Evolutionary conservation across 2,329 filamentous ascomycete genomes (phyloP), one percentile per base, ranked within the genome.

Genomic region (Stagonosporopsis tanaceti): DNA sequence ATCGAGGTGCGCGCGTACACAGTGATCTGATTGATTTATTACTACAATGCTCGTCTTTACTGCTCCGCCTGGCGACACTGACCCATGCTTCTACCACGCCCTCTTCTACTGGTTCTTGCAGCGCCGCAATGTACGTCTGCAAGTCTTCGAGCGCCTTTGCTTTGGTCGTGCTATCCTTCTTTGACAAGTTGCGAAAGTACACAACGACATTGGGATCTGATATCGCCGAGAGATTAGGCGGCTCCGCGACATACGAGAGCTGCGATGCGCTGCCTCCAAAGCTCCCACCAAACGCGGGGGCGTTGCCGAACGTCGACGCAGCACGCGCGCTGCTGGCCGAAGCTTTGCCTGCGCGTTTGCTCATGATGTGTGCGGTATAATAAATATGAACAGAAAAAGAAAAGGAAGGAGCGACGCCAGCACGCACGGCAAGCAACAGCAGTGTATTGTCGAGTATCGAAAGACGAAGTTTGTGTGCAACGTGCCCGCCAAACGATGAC

Each of bases 151-250:
- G 80, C 0, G 92, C 94, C 75, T 94, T 97, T 7, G 89, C 84
- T 74, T 97, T 96, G 35, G 95, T 99, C 11, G 88, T 96, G 69
- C 89, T 89, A 79, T 97, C 94, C 78, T 95, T 96, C 79, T 98
- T 99, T 47, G 89, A 84, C 3, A 97, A 79, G 67, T 96, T 97
- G 77, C 97, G 96, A 79, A 97, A 92, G n/a, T 89, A 87, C 14
- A 98, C 93, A 35, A 94, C 87, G 35, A 94, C 82, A 70, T 95
- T 90, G 7, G 93, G 85, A 67, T 97, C 89, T 41, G 88, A 89
- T 58, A 99, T 87, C 40, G 80, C 80, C 32, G 88, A 87, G 65
- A 97, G 86, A 69, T 97, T 90, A 45, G 91, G 91, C 9, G 92
- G 91, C 69, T 96, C 93, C 50, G 90, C 84, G 50, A 98, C 86